phyloP scores from a whole-genome alignment of 202 grass and related monocot species.

The Zizania palustris region DNA sequence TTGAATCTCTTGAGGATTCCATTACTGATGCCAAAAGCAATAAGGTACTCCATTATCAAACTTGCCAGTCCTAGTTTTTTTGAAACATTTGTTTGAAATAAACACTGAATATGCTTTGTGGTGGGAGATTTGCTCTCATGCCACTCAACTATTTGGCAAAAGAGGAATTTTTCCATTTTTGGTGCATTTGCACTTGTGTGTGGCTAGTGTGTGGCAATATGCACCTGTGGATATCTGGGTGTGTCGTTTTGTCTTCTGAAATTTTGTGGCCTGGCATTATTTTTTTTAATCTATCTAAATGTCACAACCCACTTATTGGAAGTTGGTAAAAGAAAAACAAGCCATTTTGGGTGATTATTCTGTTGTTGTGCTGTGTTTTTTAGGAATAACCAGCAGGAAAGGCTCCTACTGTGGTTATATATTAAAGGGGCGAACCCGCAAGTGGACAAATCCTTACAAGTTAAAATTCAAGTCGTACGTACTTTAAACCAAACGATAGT shows the following conservation, averaged over 20 bases:
- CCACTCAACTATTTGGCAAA: no score
- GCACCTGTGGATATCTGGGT: not conserved
- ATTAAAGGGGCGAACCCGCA: no score
- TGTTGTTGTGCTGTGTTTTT: no score
- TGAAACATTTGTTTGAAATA: not conserved
- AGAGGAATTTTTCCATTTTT: no score
- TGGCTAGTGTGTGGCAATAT: not conserved
- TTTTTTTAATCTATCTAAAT: not conserved
- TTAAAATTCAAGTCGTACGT: no score
- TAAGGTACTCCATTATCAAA: slow-evolving; percentile 57
- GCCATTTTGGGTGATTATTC: not conserved
- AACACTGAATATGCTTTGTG: slow-evolving; percentile 15
- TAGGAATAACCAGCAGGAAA: no score
- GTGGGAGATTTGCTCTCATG: slow-evolving; percentile 15
- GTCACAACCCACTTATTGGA: not conserved
- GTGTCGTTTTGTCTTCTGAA: slow-evolving; percentile 10
- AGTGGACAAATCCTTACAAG: no score
- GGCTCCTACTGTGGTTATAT: no score
- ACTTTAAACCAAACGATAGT: no score
- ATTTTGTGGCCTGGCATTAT: not conserved
- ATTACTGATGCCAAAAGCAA: slow-evolving; percentile 76
- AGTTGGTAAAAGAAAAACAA: not conserved
- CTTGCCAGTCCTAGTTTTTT: slow-evolving; percentile 2
- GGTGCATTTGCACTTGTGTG: slow-evolving; percentile 1
- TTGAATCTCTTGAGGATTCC: slow-evolving; percentile 66